Conservation (phyloP, 768 basidiomycete species). For the Leucocoprinus birnbaumii region DNA sequence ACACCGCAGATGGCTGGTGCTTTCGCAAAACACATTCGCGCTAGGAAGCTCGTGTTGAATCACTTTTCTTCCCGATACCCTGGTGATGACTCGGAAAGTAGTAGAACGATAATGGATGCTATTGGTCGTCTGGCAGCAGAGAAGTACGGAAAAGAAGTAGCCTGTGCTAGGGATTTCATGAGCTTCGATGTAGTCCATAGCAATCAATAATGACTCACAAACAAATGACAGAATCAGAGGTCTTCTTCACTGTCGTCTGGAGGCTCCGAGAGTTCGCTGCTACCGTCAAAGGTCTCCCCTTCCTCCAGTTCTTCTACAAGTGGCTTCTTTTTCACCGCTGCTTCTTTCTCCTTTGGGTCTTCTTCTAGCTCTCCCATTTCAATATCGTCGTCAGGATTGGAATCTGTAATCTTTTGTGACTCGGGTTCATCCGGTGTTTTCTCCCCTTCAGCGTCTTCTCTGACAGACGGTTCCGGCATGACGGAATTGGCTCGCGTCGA, state of each 20-base stretch:
- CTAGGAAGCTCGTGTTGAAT: constrained; percentile 68
- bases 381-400: constrained; percentile 57
- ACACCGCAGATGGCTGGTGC: constrained; percentile 89
- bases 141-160: constrained; percentile 53
- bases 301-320: constrained; percentile 75
- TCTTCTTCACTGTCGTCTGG: constrained; percentile 47
- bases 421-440: constrained; percentile 19
- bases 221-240: constrained; percentile 17
- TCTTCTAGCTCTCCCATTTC: constrained; percentile 93
- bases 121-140: constrained; percentile 55
- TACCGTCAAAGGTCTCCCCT: constrained; percentile 81
- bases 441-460: constrained; percentile 21
- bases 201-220: constrained; percentile 12
- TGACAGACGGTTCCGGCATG: constrained; percentile 15
- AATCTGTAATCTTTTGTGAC: constrained; percentile 16
- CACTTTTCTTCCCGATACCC: constrained; percentile 85
- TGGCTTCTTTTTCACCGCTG: constrained; percentile 43
- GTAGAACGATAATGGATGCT: constrained; percentile 57
- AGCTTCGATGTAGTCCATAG: constrained; percentile 50
- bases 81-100: constrained; percentile 53
- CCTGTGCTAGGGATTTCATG: constrained; percentile 77
- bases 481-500: constrained; percentile 6
- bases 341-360: constrained; percentile 46
- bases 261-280: constrained; percentile 74
- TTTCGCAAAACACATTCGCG: constrained; percentile 68